A percentile compares a stretch with the other conserved stretches of the same genome.
Evolutionary conservation across 768 basidiomycete species (phyloP).

Genomic region (Trametes elegans): DNA sequence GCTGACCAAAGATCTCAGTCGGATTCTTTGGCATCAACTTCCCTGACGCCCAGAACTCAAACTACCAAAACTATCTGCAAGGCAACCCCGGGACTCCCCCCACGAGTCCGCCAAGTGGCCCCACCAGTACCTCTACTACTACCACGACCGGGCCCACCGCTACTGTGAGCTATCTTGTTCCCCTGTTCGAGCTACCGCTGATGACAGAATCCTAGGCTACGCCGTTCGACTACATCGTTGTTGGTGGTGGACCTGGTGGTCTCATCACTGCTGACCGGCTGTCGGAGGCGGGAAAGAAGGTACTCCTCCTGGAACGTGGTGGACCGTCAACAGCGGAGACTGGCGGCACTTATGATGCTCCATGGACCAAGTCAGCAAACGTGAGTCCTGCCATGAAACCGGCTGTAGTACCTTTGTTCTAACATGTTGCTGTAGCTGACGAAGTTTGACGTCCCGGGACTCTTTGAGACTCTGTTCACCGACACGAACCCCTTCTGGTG

Average conservation of each 20-base stretch:
- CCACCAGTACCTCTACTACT: constrained; percentile 34
- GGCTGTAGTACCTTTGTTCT: no score
- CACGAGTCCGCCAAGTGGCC: constrained; percentile 30
- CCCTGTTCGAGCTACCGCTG: not conserved
- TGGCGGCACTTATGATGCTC: constrained; percentile 54
- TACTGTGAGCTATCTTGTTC: constrained; percentile 13
- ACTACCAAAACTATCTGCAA: constrained; percentile 49
- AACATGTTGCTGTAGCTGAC: constrained; percentile 42
- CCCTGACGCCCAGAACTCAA: constrained; percentile 42
- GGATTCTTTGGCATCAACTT: constrained; percentile 58
- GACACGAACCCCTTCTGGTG: constrained; percentile 58
- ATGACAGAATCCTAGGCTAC: constrained; percentile 32
- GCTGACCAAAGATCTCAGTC: constrained; percentile 34
- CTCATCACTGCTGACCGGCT: constrained; percentile 58
- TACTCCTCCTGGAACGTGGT: constrained; percentile 60
- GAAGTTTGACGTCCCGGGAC: constrained; percentile 63
- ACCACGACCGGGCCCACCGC: constrained; percentile 37
- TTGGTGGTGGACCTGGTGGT: constrained; percentile 59
- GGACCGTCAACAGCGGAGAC: constrained; percentile 59
- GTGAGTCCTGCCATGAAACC: no score
- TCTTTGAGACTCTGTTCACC: constrained; percentile 66
- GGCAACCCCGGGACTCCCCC: constrained; percentile 40
- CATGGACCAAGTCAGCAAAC: constrained; percentile 47
- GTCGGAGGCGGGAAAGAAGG: constrained; percentile 60
- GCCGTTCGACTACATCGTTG: constrained; percentile 51